Base-by-base conservation (phyloP, 108 stramenopile genomes). In the Nitzschia palea region DNA sequence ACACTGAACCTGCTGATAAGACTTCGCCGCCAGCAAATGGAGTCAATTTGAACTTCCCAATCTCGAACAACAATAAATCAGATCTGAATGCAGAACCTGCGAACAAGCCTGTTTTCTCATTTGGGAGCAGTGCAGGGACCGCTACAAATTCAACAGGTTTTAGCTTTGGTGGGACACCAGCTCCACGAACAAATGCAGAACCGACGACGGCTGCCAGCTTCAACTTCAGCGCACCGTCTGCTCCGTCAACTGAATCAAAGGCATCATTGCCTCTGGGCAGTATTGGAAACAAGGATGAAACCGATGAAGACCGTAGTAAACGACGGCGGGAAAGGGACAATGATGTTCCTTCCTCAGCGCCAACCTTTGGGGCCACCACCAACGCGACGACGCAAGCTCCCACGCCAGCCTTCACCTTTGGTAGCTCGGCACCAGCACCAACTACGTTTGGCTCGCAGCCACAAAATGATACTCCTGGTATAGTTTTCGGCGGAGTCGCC, bases 311-410 rank as follows among this genome's bases (percentile, higher is more conserved):
- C 25, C 58, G 30, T 18, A 40, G 37, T 36, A 59, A 36, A 40
- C 3, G 34, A 36, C 58, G 20, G 14, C 37, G 58, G 2, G 36
- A 17, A 26, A 5, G 44, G 25, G 34, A 53, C 15, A 2, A 34
- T 35, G 33, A n/a, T 12, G 48, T 31, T 0, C 5, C n/a, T 1
- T 26, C 31, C 4, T 18, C n/a, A 23, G 10, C 59, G 1, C 22
- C 65, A 50, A 9, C 65, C 6, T 67, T 67, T 67, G 65, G 65
- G 12, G 32, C 23, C 52, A n/a, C 51, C 2, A 18, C 65, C n/a
- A 4, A 12, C 42, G 22, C 65, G 20, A 18, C 29, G n/a, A 47
- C 30, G 12, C 37, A 20, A 22, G 26, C 55, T 30, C 9, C 44
- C 30, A 22, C 65, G 34, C 35, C 65, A 36, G 33, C 65, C 17